Evolutionary conservation across 1,139 yeast species (phyloP).

Genomic region (Lodderomyces jiufengensis): DNA sequence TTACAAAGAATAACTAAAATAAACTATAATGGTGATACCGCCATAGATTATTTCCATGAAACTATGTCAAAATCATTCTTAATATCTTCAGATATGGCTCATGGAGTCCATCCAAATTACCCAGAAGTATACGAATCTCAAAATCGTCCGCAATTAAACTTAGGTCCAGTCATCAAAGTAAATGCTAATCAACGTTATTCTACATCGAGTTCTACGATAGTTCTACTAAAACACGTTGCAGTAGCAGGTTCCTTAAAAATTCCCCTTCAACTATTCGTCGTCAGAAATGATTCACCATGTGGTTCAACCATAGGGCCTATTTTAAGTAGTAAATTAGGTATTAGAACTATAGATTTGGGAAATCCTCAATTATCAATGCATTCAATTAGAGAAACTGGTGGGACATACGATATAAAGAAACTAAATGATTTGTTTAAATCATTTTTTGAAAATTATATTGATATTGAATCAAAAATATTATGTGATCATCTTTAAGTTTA

Average conservation of each 20-base stretch:
- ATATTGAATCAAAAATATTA: slow-evolving; percentile 26
- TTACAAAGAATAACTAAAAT: slow-evolving; percentile 60
- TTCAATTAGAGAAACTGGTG: slow-evolving; percentile 91
- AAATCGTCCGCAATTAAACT: slow-evolving; percentile 78
- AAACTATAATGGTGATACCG: slow-evolving; percentile 16
- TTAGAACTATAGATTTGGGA: slow-evolving; percentile 87
- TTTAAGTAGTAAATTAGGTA: slow-evolving; percentile 81
- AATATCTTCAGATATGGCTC: slow-evolving; percentile 94
- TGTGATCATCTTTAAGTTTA: slow-evolving; percentile 19
- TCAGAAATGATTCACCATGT: slow-evolving; percentile 87
- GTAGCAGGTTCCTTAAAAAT: slow-evolving; percentile 46
- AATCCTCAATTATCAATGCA: slow-evolving; percentile 96
- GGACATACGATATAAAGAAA: slow-evolving; percentile 65
- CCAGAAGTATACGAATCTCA: slow-evolving; percentile 66
- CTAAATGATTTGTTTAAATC: slow-evolving; percentile 60
- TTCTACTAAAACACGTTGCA: slow-evolving; percentile 71
- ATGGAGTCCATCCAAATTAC: slow-evolving; percentile 95
- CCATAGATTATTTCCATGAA: slow-evolving; percentile 44
- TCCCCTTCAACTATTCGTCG: slow-evolving; percentile 82
- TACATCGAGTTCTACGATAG: slow-evolving; percentile 88
- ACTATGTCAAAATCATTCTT: slow-evolving; percentile 81
- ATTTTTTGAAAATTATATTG: slow-evolving; percentile 47
- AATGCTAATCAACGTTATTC: slow-evolving; percentile 96
- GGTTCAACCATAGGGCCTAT: slow-evolving; percentile 98
- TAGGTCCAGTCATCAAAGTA: slow-evolving; percentile 89